Percentiles rank a stretch among this genome's conserved stretches.
Conservation (phyloP, 495 filamentous ascomycete genomes). For the Clohesyomyces aquaticus region DNA sequence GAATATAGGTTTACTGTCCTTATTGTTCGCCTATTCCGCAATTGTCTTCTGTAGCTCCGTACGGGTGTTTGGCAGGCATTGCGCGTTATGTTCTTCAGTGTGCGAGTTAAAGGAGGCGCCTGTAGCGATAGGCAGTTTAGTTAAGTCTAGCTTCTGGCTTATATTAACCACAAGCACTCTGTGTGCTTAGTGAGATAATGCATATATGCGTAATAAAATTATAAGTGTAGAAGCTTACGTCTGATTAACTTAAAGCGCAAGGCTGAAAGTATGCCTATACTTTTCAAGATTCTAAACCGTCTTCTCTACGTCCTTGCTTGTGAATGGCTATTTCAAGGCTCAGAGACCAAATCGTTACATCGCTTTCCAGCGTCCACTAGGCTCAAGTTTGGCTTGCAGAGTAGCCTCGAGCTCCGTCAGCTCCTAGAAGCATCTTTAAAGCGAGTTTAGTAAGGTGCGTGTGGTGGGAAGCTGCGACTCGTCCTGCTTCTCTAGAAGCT, state of each 20-base stretch:
- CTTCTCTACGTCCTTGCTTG: constrained; percentile 4
- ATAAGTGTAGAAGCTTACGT: not conserved
- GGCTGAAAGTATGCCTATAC: constrained; percentile 1
- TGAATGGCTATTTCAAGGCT: constrained; percentile 5
- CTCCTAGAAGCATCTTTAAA: not conserved
- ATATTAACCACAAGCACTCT: not conserved
- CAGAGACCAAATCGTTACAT: not conserved
- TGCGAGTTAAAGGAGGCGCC: constrained; percentile 35
- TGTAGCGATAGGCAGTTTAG: constrained; percentile 22
- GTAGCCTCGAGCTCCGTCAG: not conserved
- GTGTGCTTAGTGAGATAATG: not conserved
- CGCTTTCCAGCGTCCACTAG: not conserved
- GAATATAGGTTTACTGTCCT: constrained; percentile 28
- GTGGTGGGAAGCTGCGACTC: not conserved
- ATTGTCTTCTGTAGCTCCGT: constrained; percentile 32
- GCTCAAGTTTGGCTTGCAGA: not conserved
- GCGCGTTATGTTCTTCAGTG: constrained; percentile 24
- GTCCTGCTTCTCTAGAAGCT: not conserved
- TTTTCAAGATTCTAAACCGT: not conserved
- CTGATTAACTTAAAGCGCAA: constrained; percentile 5
- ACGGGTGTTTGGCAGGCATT: constrained; percentile 36
- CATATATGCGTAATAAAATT: not conserved
- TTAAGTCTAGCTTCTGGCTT: constrained; percentile 4
- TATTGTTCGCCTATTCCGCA: constrained; percentile 22
- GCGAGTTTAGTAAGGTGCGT: not conserved